A percentile compares a stretch with the other conserved stretches of the same genome.
Evolutionary conservation across 1,284 basidiomycete species (phyloP).

Genomic region (Microbotryum lychnidis-dioicae): DNA sequence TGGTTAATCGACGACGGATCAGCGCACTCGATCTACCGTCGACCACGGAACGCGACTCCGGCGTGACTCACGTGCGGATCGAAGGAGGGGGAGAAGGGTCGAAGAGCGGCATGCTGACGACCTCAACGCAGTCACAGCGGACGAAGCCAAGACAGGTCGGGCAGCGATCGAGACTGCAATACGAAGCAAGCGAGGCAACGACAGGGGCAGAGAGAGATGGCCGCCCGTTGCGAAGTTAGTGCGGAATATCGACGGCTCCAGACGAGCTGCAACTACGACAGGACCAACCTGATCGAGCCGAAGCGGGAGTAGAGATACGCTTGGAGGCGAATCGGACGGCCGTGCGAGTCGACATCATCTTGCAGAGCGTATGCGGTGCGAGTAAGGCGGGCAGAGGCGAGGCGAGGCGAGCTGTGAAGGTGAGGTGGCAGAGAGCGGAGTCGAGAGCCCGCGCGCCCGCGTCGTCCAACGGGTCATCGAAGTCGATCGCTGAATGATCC

Average conservation of each 20-base stretch:
- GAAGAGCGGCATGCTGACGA: slow-evolving; percentile 9
- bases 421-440: not conserved
- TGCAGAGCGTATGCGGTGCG: not conserved
- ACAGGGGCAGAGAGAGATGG: not conserved
- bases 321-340: slow-evolving; percentile 1
- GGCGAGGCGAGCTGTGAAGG: not conserved
- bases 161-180: slow-evolving; percentile 21
- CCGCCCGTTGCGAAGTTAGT: not conserved
- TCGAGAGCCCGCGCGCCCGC: not conserved
- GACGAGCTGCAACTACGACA: not conserved
- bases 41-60: not conserved
- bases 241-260: not conserved
- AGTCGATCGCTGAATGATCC: too few species aligned
- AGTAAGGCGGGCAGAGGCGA: not conserved
- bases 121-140: slow-evolving; percentile 8
- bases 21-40: not conserved
- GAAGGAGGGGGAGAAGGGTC: not conserved
- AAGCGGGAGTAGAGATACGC: slow-evolving; percentile 2
- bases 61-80: not conserved
- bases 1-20: not conserved
- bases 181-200: too few species aligned
- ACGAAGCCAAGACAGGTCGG: slow-evolving; percentile 15
- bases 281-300: slow-evolving; percentile 21
- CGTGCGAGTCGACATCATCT: slow-evolving; percentile 4
- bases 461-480: too few species aligned